Base-by-base conservation (phyloP, 305 asterid genomes). In the Rubia peregrina region DNA sequence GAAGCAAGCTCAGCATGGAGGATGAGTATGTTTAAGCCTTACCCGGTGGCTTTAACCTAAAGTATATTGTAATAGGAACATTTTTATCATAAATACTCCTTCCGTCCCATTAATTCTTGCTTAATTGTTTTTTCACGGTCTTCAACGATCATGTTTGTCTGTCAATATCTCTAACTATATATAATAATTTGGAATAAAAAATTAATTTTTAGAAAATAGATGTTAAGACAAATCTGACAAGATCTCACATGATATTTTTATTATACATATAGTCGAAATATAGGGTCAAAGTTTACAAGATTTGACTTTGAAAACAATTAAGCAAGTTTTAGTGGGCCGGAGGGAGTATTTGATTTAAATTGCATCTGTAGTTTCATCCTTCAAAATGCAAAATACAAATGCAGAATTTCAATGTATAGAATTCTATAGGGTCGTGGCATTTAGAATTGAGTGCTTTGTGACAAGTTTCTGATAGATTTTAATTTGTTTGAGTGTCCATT, bases 1-100 rank as follows among this genome's bases (percentile, higher is more conserved):
- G 90, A 85, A 81, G 75, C 74, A 92, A 82, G 85, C 92, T 90
- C 80, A 83, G 60, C 86, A 67, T 79, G 84, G 95, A 87, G 80
- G 82, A 78, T 72, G 97, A 87, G 98, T 92, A 92, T 74, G 97
- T 72, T 71, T 74, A 66, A 65, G 68, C 66, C 30, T 68, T 74
- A 26, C 53, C 43, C 33, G 24, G 41, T 22, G 57, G 55, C 46
- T 53, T 56, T 73, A 51, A 4, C 40, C 16, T 22, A n/a, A 61
- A 56, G 48, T 21, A 9, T 49, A 51, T 26, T 33, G 41, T 10
- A 61, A 10, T 38, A 0, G 55, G 43, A 49, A 63, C 57, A 65
- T 36, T 36, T 36, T 53, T 33, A 57, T 21, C 7, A 30, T 11
- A 36, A 13, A 46, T 21, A 19, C 17, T 13, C 55, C 9, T 40